Percentiles rank a stretch among this genome's conserved stretches.
These are phyloP conservation scores for Diplodia seriata DNA, from an alignment of 2,329 filamentous ascomycete genomes.

Conservation along the genomic window DNA sequence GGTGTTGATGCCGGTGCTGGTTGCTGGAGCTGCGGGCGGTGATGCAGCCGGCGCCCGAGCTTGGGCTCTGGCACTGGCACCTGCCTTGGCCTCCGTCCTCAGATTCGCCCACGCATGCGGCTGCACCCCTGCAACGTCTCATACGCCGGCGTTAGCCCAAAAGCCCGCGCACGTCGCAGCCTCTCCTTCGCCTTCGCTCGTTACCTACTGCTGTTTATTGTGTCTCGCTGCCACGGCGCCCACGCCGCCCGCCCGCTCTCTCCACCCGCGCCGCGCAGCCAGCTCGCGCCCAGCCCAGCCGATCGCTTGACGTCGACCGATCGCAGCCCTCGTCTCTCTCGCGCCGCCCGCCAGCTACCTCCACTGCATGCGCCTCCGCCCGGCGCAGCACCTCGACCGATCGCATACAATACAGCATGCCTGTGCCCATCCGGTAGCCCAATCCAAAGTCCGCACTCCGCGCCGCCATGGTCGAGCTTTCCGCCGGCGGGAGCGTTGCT, in stretches of 20 bases:
- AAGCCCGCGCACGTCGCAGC: constrained; percentile 22
- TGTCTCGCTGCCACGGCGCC: not conserved
- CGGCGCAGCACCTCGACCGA: constrained; percentile 21
- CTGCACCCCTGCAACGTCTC: constrained; percentile 20
- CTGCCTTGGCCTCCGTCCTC: not conserved
- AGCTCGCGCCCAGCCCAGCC: constrained; percentile 6
- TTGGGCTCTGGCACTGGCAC: constrained; percentile 7
- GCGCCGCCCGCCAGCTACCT: constrained; percentile 3
- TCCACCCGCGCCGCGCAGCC: constrained; percentile 12
- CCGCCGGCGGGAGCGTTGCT: constrained; percentile 51
- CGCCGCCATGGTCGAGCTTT: constrained; percentile 49
- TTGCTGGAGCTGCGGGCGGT: constrained; percentile 29
- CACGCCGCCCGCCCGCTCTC: constrained; percentile 6
- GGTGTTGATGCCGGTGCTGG: constrained; percentile 3
- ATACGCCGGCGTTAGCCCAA: constrained; percentile 21
- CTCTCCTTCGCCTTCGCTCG: constrained; percentile 29
- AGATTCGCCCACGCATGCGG: constrained; percentile 17
- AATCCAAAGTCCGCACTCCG: constrained; percentile 24
- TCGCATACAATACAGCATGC: constrained; percentile 40
- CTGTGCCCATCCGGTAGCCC: constrained; percentile 43
- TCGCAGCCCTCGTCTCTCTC: not conserved
- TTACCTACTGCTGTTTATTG: not conserved
- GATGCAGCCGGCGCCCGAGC: constrained; percentile 14
- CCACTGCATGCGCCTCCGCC: constrained; percentile 30
- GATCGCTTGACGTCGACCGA: constrained; percentile 23